phyloP scores from a whole-genome alignment of 371 early-diverging fungal genomes.

The Umbelopsis sp. region DNA sequence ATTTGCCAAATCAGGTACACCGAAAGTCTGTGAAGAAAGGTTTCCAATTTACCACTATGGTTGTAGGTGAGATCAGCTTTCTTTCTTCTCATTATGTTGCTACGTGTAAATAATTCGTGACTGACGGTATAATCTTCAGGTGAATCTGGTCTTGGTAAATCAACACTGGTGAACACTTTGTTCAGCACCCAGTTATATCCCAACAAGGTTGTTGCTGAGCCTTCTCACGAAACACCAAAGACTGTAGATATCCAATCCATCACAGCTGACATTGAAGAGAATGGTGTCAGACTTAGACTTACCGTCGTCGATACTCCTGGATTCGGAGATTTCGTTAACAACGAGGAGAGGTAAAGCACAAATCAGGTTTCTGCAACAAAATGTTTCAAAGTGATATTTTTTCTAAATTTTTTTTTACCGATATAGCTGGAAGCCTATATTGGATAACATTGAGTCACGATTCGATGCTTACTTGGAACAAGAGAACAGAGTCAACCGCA shows the following conservation, averaged over 20 bases:
- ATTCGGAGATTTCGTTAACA: conserved; percentile 96
- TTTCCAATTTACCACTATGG: conserved; percentile 98
- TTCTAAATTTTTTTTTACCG: neutral
- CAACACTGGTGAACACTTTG: conserved; percentile 99
- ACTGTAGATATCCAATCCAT: conserved; percentile 94
- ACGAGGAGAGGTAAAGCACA: conserved; percentile 76
- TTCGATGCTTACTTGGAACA: conserved; percentile 95
- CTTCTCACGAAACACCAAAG: conserved; percentile 84
- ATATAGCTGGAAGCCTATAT: conserved; percentile 90
- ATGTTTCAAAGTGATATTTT: neutral
- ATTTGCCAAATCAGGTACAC: conserved; percentile 98
- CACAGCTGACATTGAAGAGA: conserved; percentile 86
- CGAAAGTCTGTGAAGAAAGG: conserved; percentile 98
- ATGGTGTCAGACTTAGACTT: conserved; percentile 90
- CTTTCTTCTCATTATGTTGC: neutral
- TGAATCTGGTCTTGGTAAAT: conserved; percentile 98
- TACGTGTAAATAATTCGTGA: neutral
- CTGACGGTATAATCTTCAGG: conserved; percentile 55
- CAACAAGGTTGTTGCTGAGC: conserved; percentile 78
- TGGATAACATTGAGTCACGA: conserved; percentile 94
- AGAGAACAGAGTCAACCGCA: conserved; percentile 89
- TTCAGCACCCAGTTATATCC: conserved; percentile 96
- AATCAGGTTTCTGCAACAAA: neutral
- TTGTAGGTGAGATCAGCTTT: conserved; percentile 77
- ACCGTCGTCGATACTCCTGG: conserved; percentile 96